A percentile compares a stretch with the other conserved stretches of the same genome.
phyloP scores from a whole-genome alignment of 2,329 filamentous ascomycete species.

The Thielaviopsis euricoi region DNA sequence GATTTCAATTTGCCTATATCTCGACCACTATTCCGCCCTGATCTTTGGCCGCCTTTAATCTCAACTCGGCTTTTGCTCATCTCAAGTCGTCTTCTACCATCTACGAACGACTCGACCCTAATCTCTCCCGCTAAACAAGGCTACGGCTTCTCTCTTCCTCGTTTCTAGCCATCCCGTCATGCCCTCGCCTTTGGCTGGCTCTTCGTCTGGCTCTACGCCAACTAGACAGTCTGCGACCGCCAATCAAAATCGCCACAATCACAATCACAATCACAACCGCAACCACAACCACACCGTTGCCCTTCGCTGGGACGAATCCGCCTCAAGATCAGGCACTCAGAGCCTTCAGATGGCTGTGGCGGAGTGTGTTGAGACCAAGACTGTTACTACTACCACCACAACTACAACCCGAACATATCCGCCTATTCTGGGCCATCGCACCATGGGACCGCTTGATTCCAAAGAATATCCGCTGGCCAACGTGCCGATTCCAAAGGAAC shows the following conservation, averaged over 20 bases:
- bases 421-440: conserved; percentile 59
- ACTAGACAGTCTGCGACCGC: conserved; percentile 22
- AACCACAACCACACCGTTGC: conserved; percentile 13
- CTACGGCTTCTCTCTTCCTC: not conserved
- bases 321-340: conserved; percentile 19
- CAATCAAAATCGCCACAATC: not conserved
- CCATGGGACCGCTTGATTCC: conserved; percentile 56
- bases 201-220: conserved; percentile 21
- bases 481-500: conserved; percentile 62
- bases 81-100: too few relatives aligned
- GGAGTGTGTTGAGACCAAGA: conserved; percentile 52
- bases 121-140: not conserved
- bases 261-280: not conserved
- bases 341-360: conserved; percentile 40
- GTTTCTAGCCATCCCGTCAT: not conserved
- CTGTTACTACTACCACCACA: conserved; percentile 68
- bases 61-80: too few relatives aligned
- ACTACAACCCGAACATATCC: conserved; percentile 76
- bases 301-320: conserved; percentile 29
- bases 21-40: too few relatives aligned
- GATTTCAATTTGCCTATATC: too few relatives aligned
- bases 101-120: not conserved
- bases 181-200: conserved; percentile 11
- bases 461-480: conserved; percentile 82
- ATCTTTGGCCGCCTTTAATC: too few relatives aligned